Conservation (phyloP, 495 filamentous ascomycete genomes). For the Xylaria bambusicola region DNA sequence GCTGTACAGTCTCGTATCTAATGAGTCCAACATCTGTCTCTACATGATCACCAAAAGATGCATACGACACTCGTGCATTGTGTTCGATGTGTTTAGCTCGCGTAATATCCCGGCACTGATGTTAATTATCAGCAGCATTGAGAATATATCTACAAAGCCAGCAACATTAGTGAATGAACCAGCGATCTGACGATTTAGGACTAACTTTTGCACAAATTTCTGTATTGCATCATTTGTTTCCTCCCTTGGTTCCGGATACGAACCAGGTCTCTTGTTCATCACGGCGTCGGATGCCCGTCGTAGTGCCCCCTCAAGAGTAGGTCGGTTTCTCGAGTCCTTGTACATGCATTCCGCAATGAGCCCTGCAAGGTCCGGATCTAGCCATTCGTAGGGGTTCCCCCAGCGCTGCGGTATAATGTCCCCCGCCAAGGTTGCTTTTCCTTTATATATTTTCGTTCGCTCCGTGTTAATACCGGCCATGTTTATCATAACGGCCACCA, state of each 20-base stretch:
- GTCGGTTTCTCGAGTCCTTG: not conserved
- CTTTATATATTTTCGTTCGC: not conserved
- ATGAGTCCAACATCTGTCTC: too few relatives aligned
- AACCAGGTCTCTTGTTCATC: not conserved
- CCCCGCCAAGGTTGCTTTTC: not conserved
- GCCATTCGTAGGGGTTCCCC: slow-evolving; percentile 1
- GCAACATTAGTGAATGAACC: not conserved
- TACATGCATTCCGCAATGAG: slow-evolving; percentile 12
- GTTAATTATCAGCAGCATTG: too few relatives aligned
- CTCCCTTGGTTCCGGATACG: not conserved
- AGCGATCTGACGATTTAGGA: not conserved
- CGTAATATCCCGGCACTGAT: too few relatives aligned
- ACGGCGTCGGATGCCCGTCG: not conserved
- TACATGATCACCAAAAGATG: too few relatives aligned
- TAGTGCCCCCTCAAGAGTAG: not conserved
- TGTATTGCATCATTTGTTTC: slow-evolving; percentile 5
- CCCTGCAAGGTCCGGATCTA: slow-evolving; percentile 2
- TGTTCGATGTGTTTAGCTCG: too few relatives aligned
- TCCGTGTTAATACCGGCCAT: not conserved
- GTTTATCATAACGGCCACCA: not conserved
- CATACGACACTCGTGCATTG: too few relatives aligned
- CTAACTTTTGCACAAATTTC: slow-evolving; percentile 2
- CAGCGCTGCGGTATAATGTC: not conserved
- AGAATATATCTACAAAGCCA: slow-evolving; percentile 2
- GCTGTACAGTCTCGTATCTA: too few relatives aligned